Conservation (phyloP, 2,329 filamentous ascomycete species). For the Penicillium sp. region DNA sequence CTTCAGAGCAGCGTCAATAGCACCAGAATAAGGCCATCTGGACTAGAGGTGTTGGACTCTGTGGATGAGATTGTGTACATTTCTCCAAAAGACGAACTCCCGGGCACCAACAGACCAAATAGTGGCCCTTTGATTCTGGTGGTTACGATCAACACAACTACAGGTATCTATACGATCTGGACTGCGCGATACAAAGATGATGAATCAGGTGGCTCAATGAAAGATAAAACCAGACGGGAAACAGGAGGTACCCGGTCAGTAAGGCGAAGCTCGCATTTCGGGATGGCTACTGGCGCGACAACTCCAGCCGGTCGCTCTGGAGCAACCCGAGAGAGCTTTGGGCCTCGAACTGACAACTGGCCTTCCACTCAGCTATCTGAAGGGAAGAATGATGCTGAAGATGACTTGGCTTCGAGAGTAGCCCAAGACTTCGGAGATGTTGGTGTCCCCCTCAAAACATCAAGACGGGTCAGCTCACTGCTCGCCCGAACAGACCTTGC, state of each 20-base stretch:
- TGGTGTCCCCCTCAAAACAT: constrained; percentile 56
- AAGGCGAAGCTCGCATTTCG: constrained; percentile 65
- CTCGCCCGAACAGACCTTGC: constrained; percentile 83
- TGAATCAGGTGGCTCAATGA: constrained; percentile 50
- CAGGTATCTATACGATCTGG: constrained; percentile 80
- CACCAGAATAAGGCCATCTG: constrained; percentile 24
- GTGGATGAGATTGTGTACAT: constrained; percentile 83
- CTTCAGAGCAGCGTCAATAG: constrained; percentile 27
- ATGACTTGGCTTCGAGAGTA: constrained; percentile 66
- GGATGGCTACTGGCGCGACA: constrained; percentile 64
- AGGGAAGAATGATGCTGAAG: constrained; percentile 42
- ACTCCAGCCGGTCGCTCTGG: constrained; percentile 69
- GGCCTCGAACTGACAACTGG: constrained; percentile 46
- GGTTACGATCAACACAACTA: constrained; percentile 75
- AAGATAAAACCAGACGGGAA: constrained; percentile 47
- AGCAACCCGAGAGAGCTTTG: constrained; percentile 74
- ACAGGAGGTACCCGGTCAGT: constrained; percentile 65
- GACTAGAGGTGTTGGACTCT: constrained; percentile 63
- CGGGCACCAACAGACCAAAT: constrained; percentile 33
- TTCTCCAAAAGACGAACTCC: constrained; percentile 60
- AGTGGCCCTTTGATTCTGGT: constrained; percentile 66
- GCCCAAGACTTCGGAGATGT: constrained; percentile 63
- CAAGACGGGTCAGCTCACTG: constrained; percentile 86
- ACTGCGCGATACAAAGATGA: constrained; percentile 72
- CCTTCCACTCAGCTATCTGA: constrained; percentile 8